phyloP scores from a whole-genome alignment of 352 stramenopile species.

The Pythium chondricola region DNA sequence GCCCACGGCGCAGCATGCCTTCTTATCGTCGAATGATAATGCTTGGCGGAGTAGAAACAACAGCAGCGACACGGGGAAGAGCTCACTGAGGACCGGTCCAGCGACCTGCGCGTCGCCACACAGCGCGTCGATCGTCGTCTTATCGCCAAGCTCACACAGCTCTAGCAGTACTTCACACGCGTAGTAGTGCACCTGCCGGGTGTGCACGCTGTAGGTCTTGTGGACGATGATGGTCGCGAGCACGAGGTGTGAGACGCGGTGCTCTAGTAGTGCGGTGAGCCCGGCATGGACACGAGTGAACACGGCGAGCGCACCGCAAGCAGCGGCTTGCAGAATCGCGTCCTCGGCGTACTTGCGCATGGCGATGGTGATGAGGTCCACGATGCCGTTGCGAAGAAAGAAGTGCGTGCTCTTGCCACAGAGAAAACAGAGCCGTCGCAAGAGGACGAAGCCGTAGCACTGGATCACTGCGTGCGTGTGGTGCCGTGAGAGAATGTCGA shows the following conservation, averaged over 20 bases:
- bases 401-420: constrained; percentile 52
- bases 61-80: constrained; percentile 58
- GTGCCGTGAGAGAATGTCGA: constrained; percentile 55
- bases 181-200: constrained; percentile 80
- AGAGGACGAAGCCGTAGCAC: constrained; percentile 72
- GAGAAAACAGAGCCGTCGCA: constrained; percentile 68
- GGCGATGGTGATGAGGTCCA: constrained; percentile 41
- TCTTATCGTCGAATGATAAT: constrained; percentile 74
- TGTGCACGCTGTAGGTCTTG: constrained; percentile 80
- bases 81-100: constrained; percentile 23
- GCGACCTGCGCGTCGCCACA: constrained; percentile 28
- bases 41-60: constrained; percentile 68
- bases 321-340: constrained; percentile 71
- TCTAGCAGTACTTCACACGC: constrained; percentile 74
- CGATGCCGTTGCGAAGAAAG: constrained; percentile 45
- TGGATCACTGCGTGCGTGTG: constrained; percentile 66
- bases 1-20: constrained; percentile 65
- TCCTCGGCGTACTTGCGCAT: constrained; percentile 71
- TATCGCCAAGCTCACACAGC: constrained; percentile 63
- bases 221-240: constrained; percentile 66
- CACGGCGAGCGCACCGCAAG: constrained; percentile 65
- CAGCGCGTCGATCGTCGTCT: constrained; percentile 42
- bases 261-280: constrained; percentile 42
- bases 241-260: constrained; percentile 50
- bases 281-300: constrained; percentile 57